These are phyloP conservation scores for Avena atlantica DNA, from an alignment of 176 grass and related monocot species.

Conservation along the genomic window DNA sequence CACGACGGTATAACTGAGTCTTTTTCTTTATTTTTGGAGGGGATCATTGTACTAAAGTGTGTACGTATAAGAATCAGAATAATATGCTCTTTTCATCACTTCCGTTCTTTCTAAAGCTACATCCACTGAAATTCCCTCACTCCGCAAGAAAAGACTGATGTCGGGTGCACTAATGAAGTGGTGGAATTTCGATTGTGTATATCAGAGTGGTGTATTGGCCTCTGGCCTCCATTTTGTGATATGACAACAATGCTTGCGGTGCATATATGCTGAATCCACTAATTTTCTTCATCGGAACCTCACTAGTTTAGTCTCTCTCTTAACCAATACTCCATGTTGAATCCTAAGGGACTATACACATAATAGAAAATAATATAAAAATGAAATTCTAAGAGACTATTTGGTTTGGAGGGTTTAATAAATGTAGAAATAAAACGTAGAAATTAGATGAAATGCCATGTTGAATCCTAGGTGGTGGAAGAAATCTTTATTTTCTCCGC, in stretches of 20 bases:
- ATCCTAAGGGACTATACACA: too few species aligned
- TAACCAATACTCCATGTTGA: too few species aligned
- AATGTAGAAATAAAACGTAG: too few species aligned
- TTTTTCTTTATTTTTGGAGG: background rate
- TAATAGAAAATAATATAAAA: too few species aligned
- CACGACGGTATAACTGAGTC: background rate
- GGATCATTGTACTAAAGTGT: background rate
- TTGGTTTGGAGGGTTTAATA: too few species aligned
- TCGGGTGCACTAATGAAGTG: background rate
- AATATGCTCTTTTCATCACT: slow-evolving; percentile 14
- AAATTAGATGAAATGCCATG: too few species aligned
- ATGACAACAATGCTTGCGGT: background rate
- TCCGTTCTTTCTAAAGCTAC: slow-evolving; percentile 45
- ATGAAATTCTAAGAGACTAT: too few species aligned
- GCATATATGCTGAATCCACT: background rate
- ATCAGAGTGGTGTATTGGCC: background rate
- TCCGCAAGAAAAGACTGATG: slow-evolving; percentile 1
- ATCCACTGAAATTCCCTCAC: slow-evolving; percentile 34
- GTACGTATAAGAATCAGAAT: slow-evolving; percentile 28
- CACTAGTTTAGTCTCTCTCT: background rate
- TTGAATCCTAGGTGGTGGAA: too few species aligned
- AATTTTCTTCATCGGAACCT: background rate
- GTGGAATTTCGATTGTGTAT: background rate
- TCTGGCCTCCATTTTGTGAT: background rate
- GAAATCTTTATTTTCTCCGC: too few species aligned